Evolutionary conservation across 2,329 filamentous ascomycete species (phyloP).

Genomic region (Fusarium compactum): DNA sequence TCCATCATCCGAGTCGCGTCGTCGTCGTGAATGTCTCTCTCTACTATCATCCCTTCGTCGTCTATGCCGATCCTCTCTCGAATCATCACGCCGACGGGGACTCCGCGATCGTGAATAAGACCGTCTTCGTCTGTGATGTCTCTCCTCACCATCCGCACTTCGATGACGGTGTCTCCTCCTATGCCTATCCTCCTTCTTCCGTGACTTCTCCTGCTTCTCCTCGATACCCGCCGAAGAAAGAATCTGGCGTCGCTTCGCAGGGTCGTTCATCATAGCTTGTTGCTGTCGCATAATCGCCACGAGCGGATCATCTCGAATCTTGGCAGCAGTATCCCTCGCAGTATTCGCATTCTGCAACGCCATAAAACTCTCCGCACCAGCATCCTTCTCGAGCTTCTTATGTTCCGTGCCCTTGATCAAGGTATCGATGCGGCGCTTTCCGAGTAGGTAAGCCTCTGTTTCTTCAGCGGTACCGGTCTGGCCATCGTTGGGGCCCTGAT

Average conservation of each 20-base stretch:
- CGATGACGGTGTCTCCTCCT: conserved; percentile 59
- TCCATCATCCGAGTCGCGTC: conserved; percentile 38
- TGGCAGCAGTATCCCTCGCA: conserved; percentile 82
- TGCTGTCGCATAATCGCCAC: conserved; percentile 94
- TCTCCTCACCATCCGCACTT: conserved; percentile 55
- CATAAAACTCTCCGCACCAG: conserved; percentile 70
- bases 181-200: conserved; percentile 52
- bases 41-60: conserved; percentile 43
- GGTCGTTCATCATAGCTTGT: conserved; percentile 85
- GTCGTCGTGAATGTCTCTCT: conserved; percentile 41
- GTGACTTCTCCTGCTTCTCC: conserved; percentile 56
- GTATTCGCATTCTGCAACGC: conserved; percentile 77
- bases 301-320: conserved; percentile 91
- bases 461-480: conserved; percentile 85
- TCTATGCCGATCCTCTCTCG: conserved; percentile 47
- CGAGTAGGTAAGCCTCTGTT: conserved; percentile 91
- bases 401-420: conserved; percentile 82
- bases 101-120: conserved; percentile 62
- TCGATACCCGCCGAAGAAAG: conserved; percentile 72
- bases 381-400: conserved; percentile 83
- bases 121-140: conserved; percentile 57
- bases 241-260: conserved; percentile 74
- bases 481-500: conserved; percentile 84
- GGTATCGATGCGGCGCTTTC: conserved; percentile 91
- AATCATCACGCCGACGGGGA: conserved; percentile 51